phyloP scores from a whole-genome alignment of 805 yeast species.

The Tetrapisispora nanseiensis region DNA sequence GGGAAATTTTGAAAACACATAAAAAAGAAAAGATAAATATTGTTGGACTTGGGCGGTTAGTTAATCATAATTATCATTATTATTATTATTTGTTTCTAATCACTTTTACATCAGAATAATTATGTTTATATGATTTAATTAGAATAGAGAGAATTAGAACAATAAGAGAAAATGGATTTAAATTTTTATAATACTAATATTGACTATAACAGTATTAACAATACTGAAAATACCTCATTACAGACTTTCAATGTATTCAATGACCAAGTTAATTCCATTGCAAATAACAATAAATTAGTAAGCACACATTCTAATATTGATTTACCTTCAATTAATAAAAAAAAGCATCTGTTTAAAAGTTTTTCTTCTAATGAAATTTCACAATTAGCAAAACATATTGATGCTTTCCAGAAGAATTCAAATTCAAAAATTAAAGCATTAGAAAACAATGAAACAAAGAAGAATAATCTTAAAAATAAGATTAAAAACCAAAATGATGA shows the following conservation, averaged over 20 bases:
- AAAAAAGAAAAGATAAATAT: too few species aligned
- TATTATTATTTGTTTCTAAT: too few species aligned
- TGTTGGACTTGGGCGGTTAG: too few species aligned
- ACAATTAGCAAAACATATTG: background rate
- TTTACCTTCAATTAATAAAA: background rate
- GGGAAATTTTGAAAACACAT: too few species aligned
- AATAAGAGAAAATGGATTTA: background rate
- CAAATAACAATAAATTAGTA: background rate
- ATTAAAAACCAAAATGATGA: background rate
- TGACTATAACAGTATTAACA: constrained; percentile 3
- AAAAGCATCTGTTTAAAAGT: background rate
- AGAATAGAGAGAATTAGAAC: background rate
- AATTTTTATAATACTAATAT: constrained; percentile 4
- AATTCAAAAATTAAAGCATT: background rate
- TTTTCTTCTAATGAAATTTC: background rate
- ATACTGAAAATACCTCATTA: background rate
- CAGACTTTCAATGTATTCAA: background rate
- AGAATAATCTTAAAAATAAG: background rate
- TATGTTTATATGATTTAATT: too few species aligned
- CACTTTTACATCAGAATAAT: too few species aligned
- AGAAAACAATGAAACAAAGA: background rate
- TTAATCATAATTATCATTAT: too few species aligned
- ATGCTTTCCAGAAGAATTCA: background rate
- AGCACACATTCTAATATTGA: background rate
- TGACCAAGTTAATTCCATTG: background rate